phyloP scores from a whole-genome alignment of 2,329 filamentous ascomycete genomes.

The Aspergillus costaricaensis region DNA sequence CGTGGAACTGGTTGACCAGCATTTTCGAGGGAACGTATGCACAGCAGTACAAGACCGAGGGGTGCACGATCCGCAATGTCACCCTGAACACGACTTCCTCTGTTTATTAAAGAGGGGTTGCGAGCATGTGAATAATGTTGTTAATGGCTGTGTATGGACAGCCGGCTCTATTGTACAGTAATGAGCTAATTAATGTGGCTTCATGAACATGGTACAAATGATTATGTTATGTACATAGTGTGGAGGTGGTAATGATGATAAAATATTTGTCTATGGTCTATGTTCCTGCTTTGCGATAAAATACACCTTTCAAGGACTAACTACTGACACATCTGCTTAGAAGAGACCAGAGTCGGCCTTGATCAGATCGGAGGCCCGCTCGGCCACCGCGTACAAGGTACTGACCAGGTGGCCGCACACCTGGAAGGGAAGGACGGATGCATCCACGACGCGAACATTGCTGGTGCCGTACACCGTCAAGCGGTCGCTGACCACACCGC shows the following conservation, averaged over 20 bases:
- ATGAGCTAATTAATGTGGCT: not conserved
- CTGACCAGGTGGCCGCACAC: constrained; percentile 33
- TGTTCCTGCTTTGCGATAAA: not conserved
- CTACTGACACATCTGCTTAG: not conserved
- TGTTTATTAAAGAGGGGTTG: too few species aligned
- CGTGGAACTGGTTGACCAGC: constrained; percentile 14
- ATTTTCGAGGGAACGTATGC: constrained; percentile 4
- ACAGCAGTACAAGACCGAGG: not conserved
- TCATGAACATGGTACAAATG: too few species aligned
- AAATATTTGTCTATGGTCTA: not conserved
- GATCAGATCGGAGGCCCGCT: constrained; percentile 35
- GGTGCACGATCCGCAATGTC: constrained; percentile 1
- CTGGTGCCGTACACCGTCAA: constrained; percentile 38
- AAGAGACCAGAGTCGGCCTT: constrained; percentile 18
- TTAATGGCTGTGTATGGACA: not conserved
- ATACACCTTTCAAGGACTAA: too few species aligned
- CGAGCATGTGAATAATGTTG: not conserved
- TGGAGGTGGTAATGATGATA: not conserved
- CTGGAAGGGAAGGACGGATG: constrained; percentile 35
- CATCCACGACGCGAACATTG: constrained; percentile 39
- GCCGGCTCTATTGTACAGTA: not conserved
- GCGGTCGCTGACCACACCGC: constrained; percentile 35
- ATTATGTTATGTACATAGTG: not conserved
- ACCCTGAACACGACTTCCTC: not conserved
- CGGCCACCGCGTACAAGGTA: constrained; percentile 36